Evolutionary conservation across 345 rosid species (phyloP), one percentile per base, ranked within the genome.

Genomic region (Citrus reticulata): DNA sequence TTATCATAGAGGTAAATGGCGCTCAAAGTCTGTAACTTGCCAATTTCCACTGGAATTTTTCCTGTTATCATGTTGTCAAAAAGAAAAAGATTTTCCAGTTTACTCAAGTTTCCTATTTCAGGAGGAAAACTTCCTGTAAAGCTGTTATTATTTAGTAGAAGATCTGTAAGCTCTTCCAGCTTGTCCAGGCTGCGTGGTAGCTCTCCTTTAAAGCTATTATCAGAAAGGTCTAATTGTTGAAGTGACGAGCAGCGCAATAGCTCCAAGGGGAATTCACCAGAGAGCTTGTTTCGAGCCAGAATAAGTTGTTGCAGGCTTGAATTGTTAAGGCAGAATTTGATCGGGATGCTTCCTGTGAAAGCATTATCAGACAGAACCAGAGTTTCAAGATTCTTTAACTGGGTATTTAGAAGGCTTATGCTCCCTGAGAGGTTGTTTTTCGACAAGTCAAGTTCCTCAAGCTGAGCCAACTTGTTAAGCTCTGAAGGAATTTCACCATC

Each of bases 31-130:
- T 83, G 86, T 11, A 92, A 78, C 57, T 77, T 91, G 24, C 98
- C 97, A 19, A 93, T 85, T 82, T 91, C 93, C 37, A 63, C 75
- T 0, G 98, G 99, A 79, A 93, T 65, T 74, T 78, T 82, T 10
- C 97, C 98, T 16, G 80, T 87, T 85, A 95, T 75, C 87, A 75
- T 72, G 88, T 95, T 95, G 69, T 81, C 92, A 74, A 84, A 89
- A 71, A 95, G 90, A 72, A 74, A 84, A 49, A 91, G 77, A 80
- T 68, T 87, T 78, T 78, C 88, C 81, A 95, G 71, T 80, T 83
- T 89, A 68, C 84, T 91, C 35, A 93, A 68, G 85, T 93, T 93
- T 67, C 95, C 95, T 10, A 95, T 76, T 42, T 81, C 86, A 37
- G 84, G 78, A 70, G 91, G 87, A 49, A 92, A 70, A 79, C 79